Base-by-base conservation (phyloP, 345 rosid species). In the Bruguiera parviflora region DNA sequence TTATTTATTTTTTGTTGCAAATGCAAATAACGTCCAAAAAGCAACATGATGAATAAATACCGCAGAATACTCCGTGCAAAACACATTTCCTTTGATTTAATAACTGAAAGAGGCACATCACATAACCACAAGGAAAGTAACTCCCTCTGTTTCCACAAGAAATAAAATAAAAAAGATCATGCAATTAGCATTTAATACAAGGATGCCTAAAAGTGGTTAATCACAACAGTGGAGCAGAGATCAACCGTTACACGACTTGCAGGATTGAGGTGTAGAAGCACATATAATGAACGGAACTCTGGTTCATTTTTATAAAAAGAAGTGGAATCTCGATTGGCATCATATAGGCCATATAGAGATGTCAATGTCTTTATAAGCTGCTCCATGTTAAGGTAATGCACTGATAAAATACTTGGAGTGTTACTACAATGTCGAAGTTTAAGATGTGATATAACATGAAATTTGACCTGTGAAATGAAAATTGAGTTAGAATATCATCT, bases 61-160 rank as follows among this genome's bases (percentile, higher is more conserved):
- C 90, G 82, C 66, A 91, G 75, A 74, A 91, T 78, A 64, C 63
- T 83, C 61, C 97, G 85, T 13, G 91, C 91, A 77, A 93, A 88
- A 78, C 78, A 62, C 84, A 93, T 88, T 73, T 91, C 89, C 74
- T 85, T 85, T 64, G 95, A 91, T 78, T 72, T 82, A 68, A 83
- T 74, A 59, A 93, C 67, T 29, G 73, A 39, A 78, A 68, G 68
- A 71, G 94, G 87, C 80, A 91, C 52, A 49, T 55, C 78, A n/a
- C 91, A 80, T 75, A 93, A 87, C 96, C 95, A 93, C 68, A 85
- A 70, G 70, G 97, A 85, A 81, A 91, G 88, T n/a, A 96, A 87
- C 79, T 88, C 96, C 72, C 93, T 91, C 98, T 94, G 82, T 73
- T 67, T 65, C 82, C 49, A 21, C 29, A 2, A 25, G 28, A 67